Evolutionary conservation across 1,139 yeast genomes (phyloP), one percentile per base, ranked within the genome.

Genomic region (Saccharomycopsis hybrid): DNA sequence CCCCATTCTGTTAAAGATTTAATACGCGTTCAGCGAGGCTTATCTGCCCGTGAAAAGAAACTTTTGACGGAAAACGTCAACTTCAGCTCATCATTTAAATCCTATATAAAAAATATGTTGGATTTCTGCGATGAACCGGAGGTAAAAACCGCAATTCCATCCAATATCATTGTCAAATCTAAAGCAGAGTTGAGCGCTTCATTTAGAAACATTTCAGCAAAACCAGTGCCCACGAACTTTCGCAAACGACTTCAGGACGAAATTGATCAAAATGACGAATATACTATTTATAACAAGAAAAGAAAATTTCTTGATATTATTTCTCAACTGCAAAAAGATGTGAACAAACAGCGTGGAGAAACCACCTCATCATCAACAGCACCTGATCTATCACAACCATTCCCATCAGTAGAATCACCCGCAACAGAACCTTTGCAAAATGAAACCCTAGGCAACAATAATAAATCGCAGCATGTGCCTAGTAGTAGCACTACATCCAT

Each of bases 241-340:
- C 38, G 5, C 11, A 44, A 44, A 30, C 24, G 47, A 38, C 8
- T 5, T 9, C 7, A n/a, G 11, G 48, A 45, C 5, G 33, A 45
- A 8, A 27, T 36, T 9, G 47, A 44, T 28, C 42, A 44, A 18
- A 5, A 5, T 5, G 52, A 49, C 30, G 13, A n/a, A 8, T 45
- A 29, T 27, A 49, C 52, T n/a, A 25, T 39, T 25, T 49, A 30
- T 30, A 49, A 49, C 32, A 49, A 49, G 28, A 49, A 49, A 28
- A 45, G 40, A 41, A 47, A 46, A 13, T 49, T 49, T 36, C 9
- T 43, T 2, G 11, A 41, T 7, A 5, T 31, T 2, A 18, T 42
- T 11, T 29, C n/a, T 24, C 28, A 28, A 7, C n/a, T 25, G 35
- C 35, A 27, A 11, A 13, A 27, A n/a, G 2, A 31, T 31, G 11